Evolutionary conservation across 2,329 filamentous ascomycete species (phyloP).

Genomic region (Xylaria sp.): DNA sequence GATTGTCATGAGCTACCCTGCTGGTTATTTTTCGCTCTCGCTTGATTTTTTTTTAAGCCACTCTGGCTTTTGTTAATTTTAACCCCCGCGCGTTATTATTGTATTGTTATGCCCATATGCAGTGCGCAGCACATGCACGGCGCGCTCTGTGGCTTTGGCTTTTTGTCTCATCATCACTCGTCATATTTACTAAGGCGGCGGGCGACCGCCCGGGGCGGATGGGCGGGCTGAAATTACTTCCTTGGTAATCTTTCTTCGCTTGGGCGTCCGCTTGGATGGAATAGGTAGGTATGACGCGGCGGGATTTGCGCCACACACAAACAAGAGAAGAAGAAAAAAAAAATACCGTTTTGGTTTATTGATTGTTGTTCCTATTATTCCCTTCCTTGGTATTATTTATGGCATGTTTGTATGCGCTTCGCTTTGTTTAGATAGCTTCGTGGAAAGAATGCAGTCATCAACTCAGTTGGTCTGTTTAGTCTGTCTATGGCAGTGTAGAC

Average conservation of each 20-base stretch:
- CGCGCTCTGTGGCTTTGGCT: conserved; percentile 14
- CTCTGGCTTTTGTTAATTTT: not conserved
- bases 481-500: not conserved
- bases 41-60: not conserved
- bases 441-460: not conserved
- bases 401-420: not conserved
- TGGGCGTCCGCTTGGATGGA: conserved; percentile 1
- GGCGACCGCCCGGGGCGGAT: too few species aligned
- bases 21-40: too few species aligned
- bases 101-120: not conserved
- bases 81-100: not conserved
- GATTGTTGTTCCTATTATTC: not conserved
- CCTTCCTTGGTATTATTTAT: not conserved
- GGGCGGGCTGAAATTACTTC: conserved; percentile 20
- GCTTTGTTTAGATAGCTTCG: not conserved
- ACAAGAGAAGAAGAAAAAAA: not conserved
- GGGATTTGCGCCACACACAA: conserved; percentile 3
- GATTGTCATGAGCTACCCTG: not conserved
- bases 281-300: conserved; percentile 3
- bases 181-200: not conserved
- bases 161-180: not conserved
- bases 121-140: conserved; percentile 15
- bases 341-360: not conserved
- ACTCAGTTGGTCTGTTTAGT: too few species aligned
- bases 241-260: not conserved